Conservation (phyloP, 1,139 yeast species). For the Kodamaea derodonti region DNA sequence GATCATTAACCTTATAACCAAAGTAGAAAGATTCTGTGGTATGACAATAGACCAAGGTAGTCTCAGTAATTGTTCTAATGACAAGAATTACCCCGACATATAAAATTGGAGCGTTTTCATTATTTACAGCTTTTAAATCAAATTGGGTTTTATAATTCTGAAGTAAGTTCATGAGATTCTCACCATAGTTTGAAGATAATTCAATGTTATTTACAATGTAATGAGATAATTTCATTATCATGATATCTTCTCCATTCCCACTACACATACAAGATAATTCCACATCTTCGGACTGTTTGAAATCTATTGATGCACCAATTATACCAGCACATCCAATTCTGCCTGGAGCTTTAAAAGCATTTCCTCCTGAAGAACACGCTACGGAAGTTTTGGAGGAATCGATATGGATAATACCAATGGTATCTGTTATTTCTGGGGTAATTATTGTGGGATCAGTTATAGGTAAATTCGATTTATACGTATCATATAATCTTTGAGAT, state of each 20-base stretch:
- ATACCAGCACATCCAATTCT: slow-evolving; percentile 54
- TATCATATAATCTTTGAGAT: slow-evolving; percentile 14
- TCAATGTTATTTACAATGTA: slow-evolving; percentile 16
- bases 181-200: slow-evolving; percentile 10
- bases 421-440: slow-evolving; percentile 23
- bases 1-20: slow-evolving; percentile 23
- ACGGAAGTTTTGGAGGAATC: slow-evolving; percentile 15
- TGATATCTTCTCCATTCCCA: slow-evolving; percentile 56
- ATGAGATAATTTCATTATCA: slow-evolving; percentile 38
- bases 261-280: slow-evolving; percentile 44
- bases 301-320: slow-evolving; percentile 42
- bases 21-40: slow-evolving; percentile 44
- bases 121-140: slow-evolving; percentile 9
- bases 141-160: slow-evolving; percentile 4
- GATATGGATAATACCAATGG: slow-evolving; percentile 29
- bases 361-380: slow-evolving; percentile 52
- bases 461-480: slow-evolving; percentile 10
- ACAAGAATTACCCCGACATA: slow-evolving; percentile 35
- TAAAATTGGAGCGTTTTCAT: slow-evolving; percentile 11
- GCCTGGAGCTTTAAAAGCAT: slow-evolving; percentile 46
- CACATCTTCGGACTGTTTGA: slow-evolving; percentile 10
- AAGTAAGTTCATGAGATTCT: slow-evolving; percentile 9
- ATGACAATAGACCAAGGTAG: slow-evolving; percentile 35
- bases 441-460: neutral
- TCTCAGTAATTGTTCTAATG: slow-evolving; percentile 13